A percentile compares a stretch with the other conserved stretches of the same genome.
Evolutionary conservation across 2,329 filamentous ascomycete species (phyloP).

Genomic region (Penicillium sp.): DNA sequence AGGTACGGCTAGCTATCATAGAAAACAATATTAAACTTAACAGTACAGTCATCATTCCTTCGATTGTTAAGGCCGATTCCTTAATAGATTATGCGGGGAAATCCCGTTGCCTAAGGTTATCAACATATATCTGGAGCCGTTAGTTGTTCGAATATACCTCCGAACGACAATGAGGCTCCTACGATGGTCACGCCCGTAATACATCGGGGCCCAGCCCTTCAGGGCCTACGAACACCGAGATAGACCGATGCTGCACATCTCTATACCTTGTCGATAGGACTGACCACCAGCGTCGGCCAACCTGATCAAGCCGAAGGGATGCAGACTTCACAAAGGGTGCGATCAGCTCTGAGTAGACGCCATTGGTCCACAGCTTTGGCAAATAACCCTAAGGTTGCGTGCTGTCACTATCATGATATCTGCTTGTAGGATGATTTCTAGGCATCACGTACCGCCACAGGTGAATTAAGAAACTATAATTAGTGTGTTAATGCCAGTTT

Average conservation of each 20-base stretch:
- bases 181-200: background rate
- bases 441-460: constrained; percentile 26
- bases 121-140: too few relatives aligned
- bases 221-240: background rate
- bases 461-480: background rate
- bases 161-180: background rate
- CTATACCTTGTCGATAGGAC: background rate
- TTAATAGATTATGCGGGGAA: too few relatives aligned
- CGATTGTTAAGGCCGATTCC: too few relatives aligned
- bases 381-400: constrained; percentile 10
- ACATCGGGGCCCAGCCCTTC: background rate
- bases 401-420: background rate
- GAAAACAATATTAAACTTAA: too few relatives aligned
- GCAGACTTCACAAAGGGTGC: background rate
- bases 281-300: background rate
- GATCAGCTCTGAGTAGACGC: too few relatives aligned
- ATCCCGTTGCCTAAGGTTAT: too few relatives aligned
- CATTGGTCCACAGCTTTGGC: constrained; percentile 8
- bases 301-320: background rate
- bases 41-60: too few relatives aligned
- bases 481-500: too few relatives aligned
- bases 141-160: too few relatives aligned
- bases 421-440: constrained; percentile 8
- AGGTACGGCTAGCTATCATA: too few relatives aligned
- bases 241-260: background rate